phyloP scores from a whole-genome alignment of 148 eudicot genomes.

The Amaranthus hypochondriacus region DNA sequence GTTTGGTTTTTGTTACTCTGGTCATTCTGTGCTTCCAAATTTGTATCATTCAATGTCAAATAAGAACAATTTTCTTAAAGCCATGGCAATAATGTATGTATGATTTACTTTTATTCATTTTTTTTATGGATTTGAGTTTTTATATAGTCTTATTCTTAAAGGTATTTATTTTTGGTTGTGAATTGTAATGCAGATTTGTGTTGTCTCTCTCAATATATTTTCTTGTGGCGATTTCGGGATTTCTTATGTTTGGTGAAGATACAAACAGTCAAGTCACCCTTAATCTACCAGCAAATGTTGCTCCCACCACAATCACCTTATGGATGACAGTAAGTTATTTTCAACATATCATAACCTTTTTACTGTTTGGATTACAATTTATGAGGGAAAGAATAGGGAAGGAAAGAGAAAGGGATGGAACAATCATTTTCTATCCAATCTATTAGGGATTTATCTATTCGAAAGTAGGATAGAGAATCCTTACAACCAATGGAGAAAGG shows the following conservation, averaged over 20 bases:
- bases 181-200: slow-evolving; percentile 47
- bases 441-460: no score
- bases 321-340: slow-evolving; percentile 64
- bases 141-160: not conserved
- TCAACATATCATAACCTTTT: not conserved
- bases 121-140: not conserved
- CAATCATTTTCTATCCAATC: no score
- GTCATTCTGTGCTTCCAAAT: slow-evolving; percentile 81
- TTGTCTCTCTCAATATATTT: slow-evolving; percentile 61
- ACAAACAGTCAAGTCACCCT: slow-evolving; percentile 75
- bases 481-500: no score
- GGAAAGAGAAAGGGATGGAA: no score
- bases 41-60: slow-evolving; percentile 90
- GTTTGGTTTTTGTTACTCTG: slow-evolving; percentile 75
- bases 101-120: not conserved
- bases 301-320: slow-evolving; percentile 58
- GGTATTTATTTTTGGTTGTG: not conserved
- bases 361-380: no score
- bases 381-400: no score
- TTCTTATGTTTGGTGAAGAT: slow-evolving; percentile 77
- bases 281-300: slow-evolving; percentile 55
- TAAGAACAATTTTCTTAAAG: slow-evolving; percentile 65
- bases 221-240: slow-evolving; percentile 62
- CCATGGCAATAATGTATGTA: slow-evolving; percentile 48
- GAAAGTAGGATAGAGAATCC: no score